phyloP scores from a whole-genome alignment of 2,329 filamentous ascomycete genomes.

The Botryosphaeria dothidea region DNA sequence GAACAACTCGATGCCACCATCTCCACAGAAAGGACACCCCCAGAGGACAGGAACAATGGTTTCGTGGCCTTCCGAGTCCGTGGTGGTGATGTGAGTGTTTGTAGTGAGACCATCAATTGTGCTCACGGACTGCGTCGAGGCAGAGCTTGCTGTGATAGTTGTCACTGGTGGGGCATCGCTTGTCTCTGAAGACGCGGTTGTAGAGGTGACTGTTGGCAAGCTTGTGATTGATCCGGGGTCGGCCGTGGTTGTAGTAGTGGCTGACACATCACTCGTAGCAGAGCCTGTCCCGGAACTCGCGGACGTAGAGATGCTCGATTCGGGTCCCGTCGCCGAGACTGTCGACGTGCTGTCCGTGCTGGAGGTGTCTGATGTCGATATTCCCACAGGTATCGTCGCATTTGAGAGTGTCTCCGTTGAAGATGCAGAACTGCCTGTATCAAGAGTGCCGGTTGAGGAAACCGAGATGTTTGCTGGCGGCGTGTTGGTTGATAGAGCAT shows the following conservation, averaged over 20 bases:
- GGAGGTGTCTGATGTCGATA: background rate
- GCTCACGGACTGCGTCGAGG: background rate
- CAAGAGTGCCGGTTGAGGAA: background rate
- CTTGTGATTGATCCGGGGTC: background rate
- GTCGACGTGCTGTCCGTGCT: background rate
- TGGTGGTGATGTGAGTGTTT: background rate
- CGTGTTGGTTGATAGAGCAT: background rate
- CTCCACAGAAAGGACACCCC: background rate
- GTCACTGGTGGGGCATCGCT: background rate
- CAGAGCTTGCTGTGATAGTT: background rate
- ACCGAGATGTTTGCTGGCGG: background rate
- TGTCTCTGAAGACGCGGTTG: background rate
- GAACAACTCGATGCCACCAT: background rate
- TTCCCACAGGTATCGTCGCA: background rate
- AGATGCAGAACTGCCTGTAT: background rate
- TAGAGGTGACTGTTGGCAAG: background rate
- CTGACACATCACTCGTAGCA: background rate
- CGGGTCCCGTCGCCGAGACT: background rate
- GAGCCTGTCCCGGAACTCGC: background rate
- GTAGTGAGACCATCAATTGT: background rate
- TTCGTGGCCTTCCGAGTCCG: background rate
- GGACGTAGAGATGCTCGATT: background rate
- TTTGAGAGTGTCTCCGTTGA: background rate
- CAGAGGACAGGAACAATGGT: background rate
- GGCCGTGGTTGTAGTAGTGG: background rate